Evolutionary conservation across 176 grass and related monocot species (phyloP).

Genomic region (Eremochloa ophiuroides): DNA sequence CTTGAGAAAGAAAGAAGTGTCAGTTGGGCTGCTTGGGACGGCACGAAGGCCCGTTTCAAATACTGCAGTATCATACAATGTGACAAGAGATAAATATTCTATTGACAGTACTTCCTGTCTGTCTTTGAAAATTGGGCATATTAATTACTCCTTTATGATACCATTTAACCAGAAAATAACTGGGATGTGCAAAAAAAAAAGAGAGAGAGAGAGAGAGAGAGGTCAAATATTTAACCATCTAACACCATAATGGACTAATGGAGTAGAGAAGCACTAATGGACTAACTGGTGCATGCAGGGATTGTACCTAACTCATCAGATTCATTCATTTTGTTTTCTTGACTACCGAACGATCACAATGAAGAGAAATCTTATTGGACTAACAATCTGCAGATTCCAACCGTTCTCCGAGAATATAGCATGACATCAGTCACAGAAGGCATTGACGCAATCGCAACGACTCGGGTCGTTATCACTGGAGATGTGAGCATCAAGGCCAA

Average conservation of each 20-base stretch:
- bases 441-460: conserved; percentile 96
- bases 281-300: background rate
- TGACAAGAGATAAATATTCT: background rate
- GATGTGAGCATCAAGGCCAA: conserved; percentile 25
- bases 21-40: background rate
- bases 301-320: background rate
- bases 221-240: background rate
- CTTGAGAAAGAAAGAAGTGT: background rate
- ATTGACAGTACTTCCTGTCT: background rate
- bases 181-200: background rate
- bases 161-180: background rate
- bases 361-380: background rate
- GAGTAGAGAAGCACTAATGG: background rate
- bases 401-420: conserved; percentile 68
- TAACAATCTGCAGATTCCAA: conserved; percentile 55
- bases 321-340: background rate
- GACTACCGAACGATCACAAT: background rate
- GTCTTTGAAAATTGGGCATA: background rate
- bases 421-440: conserved; percentile 92
- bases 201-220: conserved; percentile 6
- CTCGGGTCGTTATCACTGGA: conserved; percentile 59
- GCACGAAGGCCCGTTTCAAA: background rate
- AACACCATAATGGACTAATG: background rate
- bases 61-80: background rate
- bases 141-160: background rate